Evolutionary conservation across 306 rosid genomes (phyloP).

Genomic region (Hippophae gyantsensis): DNA sequence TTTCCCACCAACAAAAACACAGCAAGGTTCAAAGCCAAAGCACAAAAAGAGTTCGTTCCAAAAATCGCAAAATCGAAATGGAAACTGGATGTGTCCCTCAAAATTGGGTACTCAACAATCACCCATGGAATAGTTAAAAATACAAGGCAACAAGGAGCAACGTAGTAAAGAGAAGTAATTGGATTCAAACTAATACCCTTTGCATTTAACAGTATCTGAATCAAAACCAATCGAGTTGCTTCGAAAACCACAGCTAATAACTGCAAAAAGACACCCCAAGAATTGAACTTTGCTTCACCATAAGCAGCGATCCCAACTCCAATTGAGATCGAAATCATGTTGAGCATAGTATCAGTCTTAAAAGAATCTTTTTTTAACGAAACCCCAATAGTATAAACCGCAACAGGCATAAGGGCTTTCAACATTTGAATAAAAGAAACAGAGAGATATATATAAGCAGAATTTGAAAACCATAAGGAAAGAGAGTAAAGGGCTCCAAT

Average conservation of each 20-base stretch:
- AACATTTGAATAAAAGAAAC: not conserved
- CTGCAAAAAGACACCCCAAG: constrained; percentile 57
- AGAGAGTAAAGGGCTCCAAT: no score
- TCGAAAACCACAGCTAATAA: constrained; percentile 70
- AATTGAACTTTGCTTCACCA: constrained; percentile 63
- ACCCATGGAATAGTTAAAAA: constrained; percentile 68
- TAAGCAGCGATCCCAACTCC: constrained; percentile 78
- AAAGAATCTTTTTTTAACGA: no score
- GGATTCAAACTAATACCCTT: constrained; percentile 74
- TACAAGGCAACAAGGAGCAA: constrained; percentile 71
- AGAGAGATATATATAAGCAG: not conserved
- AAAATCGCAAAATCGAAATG: constrained; percentile 48
- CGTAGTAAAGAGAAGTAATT: constrained; percentile 65
- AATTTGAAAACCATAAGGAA: no score
- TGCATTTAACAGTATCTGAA: constrained; percentile 60
- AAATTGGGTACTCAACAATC: constrained; percentile 50
- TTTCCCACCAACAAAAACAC: constrained; percentile 78
- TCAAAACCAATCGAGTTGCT: constrained; percentile 68
- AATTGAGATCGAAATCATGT: constrained; percentile 65
- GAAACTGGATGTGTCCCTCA: constrained; percentile 63
- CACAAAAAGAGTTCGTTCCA: constrained; percentile 61
- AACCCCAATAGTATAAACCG: not conserved
- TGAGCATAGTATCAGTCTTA: constrained; percentile 33
- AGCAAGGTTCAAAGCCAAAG: constrained; percentile 66
- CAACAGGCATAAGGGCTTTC: not conserved